A percentile compares a stretch with the other conserved stretches of the same genome.
phyloP scores from a whole-genome alignment of 768 basidiomycete genomes.

The Daedaleopsis sinensis region DNA sequence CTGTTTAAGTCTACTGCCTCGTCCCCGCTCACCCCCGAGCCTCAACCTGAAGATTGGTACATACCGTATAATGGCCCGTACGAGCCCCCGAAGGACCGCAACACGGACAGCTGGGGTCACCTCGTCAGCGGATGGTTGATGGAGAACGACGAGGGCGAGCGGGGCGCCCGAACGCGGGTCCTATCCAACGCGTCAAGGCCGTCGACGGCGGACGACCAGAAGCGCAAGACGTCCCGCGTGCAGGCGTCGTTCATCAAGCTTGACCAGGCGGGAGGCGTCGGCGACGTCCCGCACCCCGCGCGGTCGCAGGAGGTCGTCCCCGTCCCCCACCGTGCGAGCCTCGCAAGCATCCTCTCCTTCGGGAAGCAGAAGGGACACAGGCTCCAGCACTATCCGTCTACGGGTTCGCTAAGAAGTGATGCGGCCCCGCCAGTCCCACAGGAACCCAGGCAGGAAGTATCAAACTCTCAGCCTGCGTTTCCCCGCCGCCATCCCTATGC shows the following conservation, averaged over 20 bases:
- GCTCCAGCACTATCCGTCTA: conserved; percentile 25
- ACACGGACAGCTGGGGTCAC: conserved; percentile 36
- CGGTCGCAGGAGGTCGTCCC: conserved; percentile 22
- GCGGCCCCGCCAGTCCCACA: conserved; percentile 7
- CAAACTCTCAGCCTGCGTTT: conserved; percentile 7
- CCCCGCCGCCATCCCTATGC: conserved; percentile 54
- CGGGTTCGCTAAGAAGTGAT: conserved; percentile 19
- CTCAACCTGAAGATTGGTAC: conserved; percentile 55
- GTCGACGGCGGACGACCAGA: conserved; percentile 10
- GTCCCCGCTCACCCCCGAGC: conserved; percentile 18
- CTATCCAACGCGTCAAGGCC: conserved; percentile 44
- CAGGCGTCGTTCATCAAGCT: conserved; percentile 46
- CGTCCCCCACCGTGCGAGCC: conserved; percentile 40
- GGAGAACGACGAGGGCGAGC: conserved; percentile 19
- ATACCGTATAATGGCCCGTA: conserved; percentile 68
- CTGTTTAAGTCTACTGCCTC: conserved; percentile 30
- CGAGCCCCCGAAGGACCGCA: conserved; percentile 41
- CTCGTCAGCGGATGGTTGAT: conserved; percentile 32
- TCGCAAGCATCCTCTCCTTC: conserved; percentile 56
- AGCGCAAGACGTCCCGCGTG: conserved; percentile 13
- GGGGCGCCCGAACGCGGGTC: conserved; percentile 30
- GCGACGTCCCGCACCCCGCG: conserved; percentile 56
- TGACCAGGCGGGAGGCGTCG: conserved; percentile 60
- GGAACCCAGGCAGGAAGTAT: neutral
- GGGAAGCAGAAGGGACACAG: conserved; percentile 29